Evolutionary conservation across 805 yeast genomes (phyloP), one percentile per base, ranked within the genome.

Genomic region (Metschnikowia drakensbergensis): DNA sequence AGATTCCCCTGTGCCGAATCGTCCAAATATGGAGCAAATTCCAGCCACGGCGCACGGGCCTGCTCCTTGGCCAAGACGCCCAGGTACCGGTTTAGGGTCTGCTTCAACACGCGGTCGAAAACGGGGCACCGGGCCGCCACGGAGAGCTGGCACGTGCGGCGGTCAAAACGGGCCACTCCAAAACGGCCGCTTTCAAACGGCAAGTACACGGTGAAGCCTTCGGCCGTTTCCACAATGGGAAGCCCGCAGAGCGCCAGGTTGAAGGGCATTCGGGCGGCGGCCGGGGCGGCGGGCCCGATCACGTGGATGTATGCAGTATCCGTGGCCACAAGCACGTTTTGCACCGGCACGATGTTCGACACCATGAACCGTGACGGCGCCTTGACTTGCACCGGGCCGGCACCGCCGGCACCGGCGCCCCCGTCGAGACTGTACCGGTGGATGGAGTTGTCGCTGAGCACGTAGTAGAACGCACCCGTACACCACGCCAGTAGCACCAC

Each of bases 1-100:
- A 67, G 58, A 26, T 55, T 54, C 1, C 71, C 72, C 32, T 63
- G 72, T 5, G 58, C 49, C 3, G 52, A 49, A 5, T 58, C 59
- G 29, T 54, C 57, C 30, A 65, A 54, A 41, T 57, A 62, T 28
- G 52, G 47, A 47, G 52, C 50, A 25, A 55, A 55, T 3, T 45
- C 50, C 29, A 39, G 42, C 4, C 52, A 49, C 33, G 50, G 56
- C 1, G 58, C 57, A 29, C 50, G 51, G 37, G 42, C 40, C 28
- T 51, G 58, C 25, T 56, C 59, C 29, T 45, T 48, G 11, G 49
- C 42, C 7, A 47, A 34, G n/a, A 35, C 22, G 8, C 45, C 47
- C 26, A 50, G 57, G 35, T 49, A 54, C 25, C 43, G 58, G 46
- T 58, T 54, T 22, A 66, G 48, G 13, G 52, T 46, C 37, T 53